Evolutionary conservation across 176 grass and related monocot species (phyloP), one percentile per base, ranked within the genome.

Genomic region (Phoenix dactylifera): DNA sequence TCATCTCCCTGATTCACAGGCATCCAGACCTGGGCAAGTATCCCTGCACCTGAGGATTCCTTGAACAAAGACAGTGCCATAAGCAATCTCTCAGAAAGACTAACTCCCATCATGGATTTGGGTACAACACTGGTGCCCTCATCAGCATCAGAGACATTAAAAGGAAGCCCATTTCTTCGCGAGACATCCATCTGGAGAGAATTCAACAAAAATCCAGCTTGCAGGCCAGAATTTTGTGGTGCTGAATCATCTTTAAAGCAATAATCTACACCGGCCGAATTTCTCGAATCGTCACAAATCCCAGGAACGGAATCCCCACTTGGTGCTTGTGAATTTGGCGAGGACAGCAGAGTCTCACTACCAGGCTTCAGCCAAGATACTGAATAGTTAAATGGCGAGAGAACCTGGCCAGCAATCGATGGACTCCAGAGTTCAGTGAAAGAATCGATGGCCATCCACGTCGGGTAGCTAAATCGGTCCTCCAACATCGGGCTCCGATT

Each of bases 1-100:
- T 79, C 26, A n/a, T 72, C 67, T n/a, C 79, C 75, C 18, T 63
- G 67, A 20, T 58, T 79, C 24, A 83, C 52, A 29, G 85, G 85
- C 72, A 72, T 79, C 85, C 85, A 88, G 48, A 76, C 72, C 66
- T 88, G 85, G 35, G 53, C 79, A 51, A 88, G 80, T 49, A 79
- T 59, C 54, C 62, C 75, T 26, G 54, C 20, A 26, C 22, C 58
- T 64, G 63, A 83, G 15, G 61, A 69, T 26, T 79, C 71, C 66
- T 72, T 83, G n/a, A 88, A 24, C 54, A 83, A 58, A 15, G 79
- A 58, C 16, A 88, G 64, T 54, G 75, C 75, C 73, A 62, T 79
- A 49, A 88, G 72, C 85, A 88, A 79, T 52, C 58, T 83, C 51
- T 88, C 85, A 26, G 19, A 50, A 62, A 83, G 67, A 5, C 76